These are phyloP conservation scores for Aurinia saxatilis DNA, from an alignment of 345 rosid species.

Conservation along the genomic window DNA sequence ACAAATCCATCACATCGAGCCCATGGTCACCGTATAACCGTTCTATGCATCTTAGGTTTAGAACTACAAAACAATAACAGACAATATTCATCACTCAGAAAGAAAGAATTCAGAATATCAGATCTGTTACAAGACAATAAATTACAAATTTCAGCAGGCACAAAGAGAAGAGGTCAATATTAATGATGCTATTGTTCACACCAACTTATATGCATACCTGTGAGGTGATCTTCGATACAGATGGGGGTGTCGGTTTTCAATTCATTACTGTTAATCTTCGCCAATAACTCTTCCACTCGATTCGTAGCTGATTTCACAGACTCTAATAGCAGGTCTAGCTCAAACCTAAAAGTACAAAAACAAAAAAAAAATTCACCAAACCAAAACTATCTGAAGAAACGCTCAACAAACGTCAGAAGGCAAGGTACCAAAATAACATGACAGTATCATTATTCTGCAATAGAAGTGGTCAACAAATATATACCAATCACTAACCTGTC, in stretches of 20 bases:
- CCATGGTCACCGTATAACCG: constrained; percentile 97
- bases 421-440: not conserved
- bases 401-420: not conserved
- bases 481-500: constrained; percentile 57
- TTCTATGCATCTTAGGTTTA: constrained; percentile 89
- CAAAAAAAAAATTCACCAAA: constrained; percentile 8
- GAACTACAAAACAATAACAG: constrained; percentile 42
- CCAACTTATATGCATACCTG: constrained; percentile 46
- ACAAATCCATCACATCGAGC: constrained; percentile 86
- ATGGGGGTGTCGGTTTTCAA: constrained; percentile 53
- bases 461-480: not conserved
- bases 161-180: not conserved
- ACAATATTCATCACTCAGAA: constrained; percentile 7
- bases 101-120: not conserved
- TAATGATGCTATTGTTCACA: not conserved
- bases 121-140: constrained; percentile 34
- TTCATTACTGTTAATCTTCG: constrained; percentile 57
- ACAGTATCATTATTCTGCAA: not conserved
- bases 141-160: not conserved
- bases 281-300: constrained; percentile 80
- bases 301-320: constrained; percentile 75
- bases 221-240: constrained; percentile 66
- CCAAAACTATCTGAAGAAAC: not conserved
- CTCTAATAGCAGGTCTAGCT: constrained; percentile 94
- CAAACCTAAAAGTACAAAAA: constrained; percentile 58